Evolutionary conservation across 768 basidiomycete genomes (phyloP).

Genomic region (Lyophyllum decastes): DNA sequence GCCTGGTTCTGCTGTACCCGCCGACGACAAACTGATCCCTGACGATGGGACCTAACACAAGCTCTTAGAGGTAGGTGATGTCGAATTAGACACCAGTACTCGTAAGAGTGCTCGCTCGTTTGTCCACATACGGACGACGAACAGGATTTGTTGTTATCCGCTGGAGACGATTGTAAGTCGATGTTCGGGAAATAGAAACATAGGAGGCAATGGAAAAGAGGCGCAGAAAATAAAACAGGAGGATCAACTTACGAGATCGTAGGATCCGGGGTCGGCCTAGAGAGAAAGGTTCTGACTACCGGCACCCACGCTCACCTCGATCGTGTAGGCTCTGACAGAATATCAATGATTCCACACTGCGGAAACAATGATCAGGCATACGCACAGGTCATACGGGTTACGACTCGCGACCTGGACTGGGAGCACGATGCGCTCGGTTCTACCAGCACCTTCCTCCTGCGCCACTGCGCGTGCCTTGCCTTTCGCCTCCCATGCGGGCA

Average conservation of each 20-base stretch:
- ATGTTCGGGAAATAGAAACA: neutral
- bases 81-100: conserved; percentile 44
- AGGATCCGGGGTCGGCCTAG: conserved; percentile 82
- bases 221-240: neutral
- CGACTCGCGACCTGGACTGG: conserved; percentile 54
- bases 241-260: conserved; percentile 61
- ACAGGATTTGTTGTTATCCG: conserved; percentile 77
- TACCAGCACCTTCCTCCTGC: conserved; percentile 43
- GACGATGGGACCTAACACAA: conserved; percentile 60
- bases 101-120: conserved; percentile 51
- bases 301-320: conserved; percentile 57
- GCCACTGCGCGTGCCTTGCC: conserved; percentile 12
- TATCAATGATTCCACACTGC: neutral
- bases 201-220: too few relatives aligned
- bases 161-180: conserved; percentile 31
- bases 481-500: conserved; percentile 15
- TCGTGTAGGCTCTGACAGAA: conserved; percentile 57
- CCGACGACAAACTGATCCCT: conserved; percentile 71
- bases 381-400: conserved; percentile 62
- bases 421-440: conserved; percentile 56
- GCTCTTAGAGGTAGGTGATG: conserved; percentile 63
- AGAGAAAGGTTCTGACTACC: conserved; percentile 53
- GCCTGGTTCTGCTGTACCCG: conserved; percentile 67
- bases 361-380: conserved; percentile 15
- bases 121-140: conserved; percentile 51